Evolutionary conservation across 2,329 filamentous ascomycete genomes (phyloP), one percentile per base, ranked within the genome.

Genomic region (Chaetomium sp.): DNA sequence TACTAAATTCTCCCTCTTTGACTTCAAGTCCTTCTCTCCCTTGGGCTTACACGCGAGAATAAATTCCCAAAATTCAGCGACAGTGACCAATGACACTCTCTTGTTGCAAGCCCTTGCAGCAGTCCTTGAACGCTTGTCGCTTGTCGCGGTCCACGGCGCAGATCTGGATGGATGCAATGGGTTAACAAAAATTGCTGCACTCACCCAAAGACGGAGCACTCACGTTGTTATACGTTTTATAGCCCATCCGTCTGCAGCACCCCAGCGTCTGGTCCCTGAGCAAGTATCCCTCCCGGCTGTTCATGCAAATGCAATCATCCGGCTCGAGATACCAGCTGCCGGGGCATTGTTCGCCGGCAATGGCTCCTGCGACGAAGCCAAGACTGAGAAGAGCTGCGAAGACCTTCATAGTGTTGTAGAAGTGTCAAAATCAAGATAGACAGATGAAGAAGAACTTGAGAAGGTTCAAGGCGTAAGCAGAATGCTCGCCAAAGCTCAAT

Each of bases 261-360:
- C 21, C 51, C 29, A 56, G 27, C 0, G 70, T 72, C 35, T 72
- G 69, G 0, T 35, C 50, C 51, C 64, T 69, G n/a, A 71, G 51
- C 29, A 72, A 56, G 9, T 42, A 42, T 4, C 70, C 70, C 38
- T 70, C 65, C 23, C 57, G 66, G 62, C 69, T 71, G 19, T 65
- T 67, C 68, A 72, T 72, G 59, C 70, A 72, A 23, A 72, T 72
- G 60, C 70, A 72, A 62, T 72, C 70, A 58, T 70, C 65, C 1
- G 69, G 65, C 25, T 68, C 53, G n/a, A 72, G 68, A 49, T 69
- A 68, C 70, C 70, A 72, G 38, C 67, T 63, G 33, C 66, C 66
- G 0, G 64, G 62, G 53, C 68, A 69, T 25, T 64, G 59, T 42
- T 68, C 62, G 12, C 65, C 67, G n/a, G 67, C 69, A 27, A 68